phyloP scores from a whole-genome alignment of 2,329 filamentous ascomycete genomes.

The Colletotrichum higginsianum region DNA sequence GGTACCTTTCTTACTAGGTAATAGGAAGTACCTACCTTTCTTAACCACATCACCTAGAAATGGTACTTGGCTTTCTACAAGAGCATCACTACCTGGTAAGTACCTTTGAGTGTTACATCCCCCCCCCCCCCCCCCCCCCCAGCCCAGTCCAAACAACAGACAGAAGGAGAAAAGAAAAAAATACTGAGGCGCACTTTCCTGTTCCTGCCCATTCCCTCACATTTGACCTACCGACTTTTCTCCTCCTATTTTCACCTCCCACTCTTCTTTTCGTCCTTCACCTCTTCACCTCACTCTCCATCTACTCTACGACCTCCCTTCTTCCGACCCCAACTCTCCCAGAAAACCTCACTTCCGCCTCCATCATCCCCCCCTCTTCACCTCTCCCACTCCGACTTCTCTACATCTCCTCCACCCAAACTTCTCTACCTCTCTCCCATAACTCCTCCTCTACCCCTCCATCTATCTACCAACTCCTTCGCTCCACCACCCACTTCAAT shows the following conservation, averaged over 20 bases:
- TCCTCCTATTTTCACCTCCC: slow-evolving; percentile 49
- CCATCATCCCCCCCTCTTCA: slow-evolving; percentile 42
- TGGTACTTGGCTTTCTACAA: slow-evolving; percentile 25
- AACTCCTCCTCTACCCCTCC: slow-evolving; percentile 41
- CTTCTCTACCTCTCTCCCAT: slow-evolving; percentile 43
- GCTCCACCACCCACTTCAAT: slow-evolving; percentile 36
- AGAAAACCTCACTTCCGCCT: slow-evolving; percentile 43
- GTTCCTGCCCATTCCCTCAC: slow-evolving; percentile 45
- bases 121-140: slow-evolving; percentile 2
- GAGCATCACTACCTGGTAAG: slow-evolving; percentile 34
- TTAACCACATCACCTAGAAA: not conserved
- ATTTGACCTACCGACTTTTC: slow-evolving; percentile 45
- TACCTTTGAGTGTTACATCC: slow-evolving; percentile 31
- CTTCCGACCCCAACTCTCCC: slow-evolving; percentile 44
- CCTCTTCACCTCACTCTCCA: slow-evolving; percentile 45
- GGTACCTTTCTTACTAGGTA: not conserved
- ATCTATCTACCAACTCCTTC: slow-evolving; percentile 29
- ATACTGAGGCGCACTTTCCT: slow-evolving; percentile 40
- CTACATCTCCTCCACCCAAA: slow-evolving; percentile 45
- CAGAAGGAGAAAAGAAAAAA: slow-evolving; percentile 19
- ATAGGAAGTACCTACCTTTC: not conserved
- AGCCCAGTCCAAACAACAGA: slow-evolving; percentile 3
- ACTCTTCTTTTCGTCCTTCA: slow-evolving; percentile 41
- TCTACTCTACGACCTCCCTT: slow-evolving; percentile 41
- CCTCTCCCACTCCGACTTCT: slow-evolving; percentile 44